These are phyloP conservation scores for Mariannaea elegans DNA, from an alignment of 2,329 filamentous ascomycete species.

Conservation along the genomic window DNA sequence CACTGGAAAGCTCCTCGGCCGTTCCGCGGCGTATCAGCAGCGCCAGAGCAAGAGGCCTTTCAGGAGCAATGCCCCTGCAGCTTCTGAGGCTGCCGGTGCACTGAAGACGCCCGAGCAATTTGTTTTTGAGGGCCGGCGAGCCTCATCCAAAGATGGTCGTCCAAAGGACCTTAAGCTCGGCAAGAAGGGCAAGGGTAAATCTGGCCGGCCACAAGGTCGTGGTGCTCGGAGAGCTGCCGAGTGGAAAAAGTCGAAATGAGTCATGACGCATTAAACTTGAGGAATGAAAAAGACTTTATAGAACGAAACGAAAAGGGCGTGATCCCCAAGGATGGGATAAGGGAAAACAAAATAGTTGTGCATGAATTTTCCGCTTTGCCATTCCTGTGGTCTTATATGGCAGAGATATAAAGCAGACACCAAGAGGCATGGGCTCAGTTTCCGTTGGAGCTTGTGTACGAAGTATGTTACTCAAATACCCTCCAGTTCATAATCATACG, in stretches of 20 bases:
- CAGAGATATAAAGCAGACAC: too few relatives aligned
- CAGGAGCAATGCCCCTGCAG: conserved; percentile 35
- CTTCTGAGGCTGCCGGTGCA: conserved; percentile 1
- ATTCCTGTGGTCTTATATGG: neutral
- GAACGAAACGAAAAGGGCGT: neutral
- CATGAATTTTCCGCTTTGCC: neutral
- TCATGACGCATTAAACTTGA: conserved; percentile 17
- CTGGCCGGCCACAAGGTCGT: conserved; percentile 49
- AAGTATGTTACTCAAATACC: neutral
- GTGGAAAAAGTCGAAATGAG: conserved; percentile 54
- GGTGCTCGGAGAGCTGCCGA: conserved; percentile 51
- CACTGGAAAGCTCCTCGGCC: conserved; percentile 77
- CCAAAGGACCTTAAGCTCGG: conserved; percentile 69
- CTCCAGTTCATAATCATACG: neutral
- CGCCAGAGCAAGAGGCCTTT: conserved; percentile 39
- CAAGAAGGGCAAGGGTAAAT: conserved; percentile 60
- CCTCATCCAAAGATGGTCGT: conserved; percentile 71
- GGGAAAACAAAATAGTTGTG: too few relatives aligned
- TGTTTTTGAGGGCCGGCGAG: conserved; percentile 84
- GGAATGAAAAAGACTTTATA: neutral
- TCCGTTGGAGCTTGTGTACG: neutral
- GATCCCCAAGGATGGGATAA: too few relatives aligned
- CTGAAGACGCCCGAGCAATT: conserved; percentile 73
- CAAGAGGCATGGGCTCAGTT: neutral
- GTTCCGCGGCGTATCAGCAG: conserved; percentile 66